Conservation (phyloP, 208 protist species). For the Trypanosoma vivax region DNA sequence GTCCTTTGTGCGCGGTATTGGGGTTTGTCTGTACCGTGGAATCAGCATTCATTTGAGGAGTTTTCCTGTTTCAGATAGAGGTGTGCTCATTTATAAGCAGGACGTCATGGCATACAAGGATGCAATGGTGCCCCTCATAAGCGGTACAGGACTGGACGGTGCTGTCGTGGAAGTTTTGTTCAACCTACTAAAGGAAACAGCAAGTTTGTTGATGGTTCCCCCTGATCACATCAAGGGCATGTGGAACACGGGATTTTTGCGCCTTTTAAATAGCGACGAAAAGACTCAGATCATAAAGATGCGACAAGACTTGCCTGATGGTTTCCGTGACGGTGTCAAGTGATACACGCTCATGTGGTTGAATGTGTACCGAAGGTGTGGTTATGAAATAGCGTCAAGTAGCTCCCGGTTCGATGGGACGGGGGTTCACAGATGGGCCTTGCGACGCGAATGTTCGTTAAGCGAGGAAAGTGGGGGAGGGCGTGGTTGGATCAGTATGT, state of each 20-base stretch:
- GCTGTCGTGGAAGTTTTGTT: constrained; percentile 82
- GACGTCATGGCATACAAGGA: constrained; percentile 86
- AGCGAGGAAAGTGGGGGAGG: too few species aligned
- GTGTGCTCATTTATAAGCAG: constrained; percentile 82
- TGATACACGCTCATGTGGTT: too few species aligned
- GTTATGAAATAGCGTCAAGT: too few species aligned
- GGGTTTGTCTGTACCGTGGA: constrained; percentile 80
- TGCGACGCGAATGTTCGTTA: too few species aligned
- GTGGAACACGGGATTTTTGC: constrained; percentile 63
- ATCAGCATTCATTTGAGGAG: constrained; percentile 68
- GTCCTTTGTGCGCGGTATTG: constrained; percentile 77
- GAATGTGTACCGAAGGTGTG: too few species aligned
- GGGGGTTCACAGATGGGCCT: too few species aligned
- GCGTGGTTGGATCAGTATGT: too few species aligned
- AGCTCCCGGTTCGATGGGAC: too few species aligned
- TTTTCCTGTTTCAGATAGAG: constrained; percentile 61
- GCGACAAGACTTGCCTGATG: constrained; percentile 61
- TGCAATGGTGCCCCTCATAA: constrained; percentile 65
- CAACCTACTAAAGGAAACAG: constrained; percentile 76
- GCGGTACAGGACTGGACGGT: constrained; percentile 61
- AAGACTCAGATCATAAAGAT: constrained; percentile 74
- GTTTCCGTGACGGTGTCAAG: constrained; percentile 44
- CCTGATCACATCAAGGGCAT: constrained; percentile 81
- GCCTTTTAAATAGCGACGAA: constrained; percentile 68
- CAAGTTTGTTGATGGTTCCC: constrained; percentile 74